These are phyloP conservation scores for Leccinum broughii DNA, from an alignment of 768 basidiomycete species.

Conservation along the genomic window DNA sequence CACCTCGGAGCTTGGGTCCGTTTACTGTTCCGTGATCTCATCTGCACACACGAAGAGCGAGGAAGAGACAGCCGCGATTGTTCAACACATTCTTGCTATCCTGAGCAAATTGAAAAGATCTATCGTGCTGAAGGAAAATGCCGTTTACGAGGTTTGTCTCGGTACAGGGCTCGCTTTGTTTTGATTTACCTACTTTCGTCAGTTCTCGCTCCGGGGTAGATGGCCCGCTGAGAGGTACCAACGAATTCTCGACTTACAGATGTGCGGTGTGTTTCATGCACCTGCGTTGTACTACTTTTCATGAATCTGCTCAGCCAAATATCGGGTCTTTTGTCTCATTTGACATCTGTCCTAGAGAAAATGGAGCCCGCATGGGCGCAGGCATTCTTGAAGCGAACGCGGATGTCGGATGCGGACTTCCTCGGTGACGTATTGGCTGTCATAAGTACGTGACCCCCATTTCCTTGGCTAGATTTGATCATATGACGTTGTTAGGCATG, in stretches of 20 bases:
- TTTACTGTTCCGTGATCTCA: slow-evolving; percentile 77
- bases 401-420: slow-evolving; percentile 76
- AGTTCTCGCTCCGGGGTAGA: slow-evolving; percentile 75
- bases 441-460: slow-evolving; percentile 50
- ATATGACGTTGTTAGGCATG: slow-evolving; percentile 49
- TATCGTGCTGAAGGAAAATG: slow-evolving; percentile 53
- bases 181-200: slow-evolving; percentile 1
- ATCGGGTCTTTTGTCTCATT: slow-evolving; percentile 65
- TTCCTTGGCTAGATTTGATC: background rate
- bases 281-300: background rate
- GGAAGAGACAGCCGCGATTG: slow-evolving; percentile 52
- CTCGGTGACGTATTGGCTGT: slow-evolving; percentile 85
- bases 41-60: slow-evolving; percentile 59
- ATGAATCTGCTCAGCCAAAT: slow-evolving; percentile 52
- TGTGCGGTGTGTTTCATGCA: slow-evolving; percentile 42
- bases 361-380: slow-evolving; percentile 76
- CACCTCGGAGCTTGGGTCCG: slow-evolving; percentile 61
- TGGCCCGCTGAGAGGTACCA: slow-evolving; percentile 85
- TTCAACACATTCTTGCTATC: slow-evolving; percentile 70
- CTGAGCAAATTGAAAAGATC: slow-evolving; percentile 71
- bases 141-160: slow-evolving; percentile 60
- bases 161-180: background rate
- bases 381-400: slow-evolving; percentile 72
- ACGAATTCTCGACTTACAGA: slow-evolving; percentile 62
- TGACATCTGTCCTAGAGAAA: slow-evolving; percentile 70